These are phyloP conservation scores for Lasiosphaeris hirsuta DNA, from an alignment of 495 filamentous ascomycete genomes.

Conservation along the genomic window DNA sequence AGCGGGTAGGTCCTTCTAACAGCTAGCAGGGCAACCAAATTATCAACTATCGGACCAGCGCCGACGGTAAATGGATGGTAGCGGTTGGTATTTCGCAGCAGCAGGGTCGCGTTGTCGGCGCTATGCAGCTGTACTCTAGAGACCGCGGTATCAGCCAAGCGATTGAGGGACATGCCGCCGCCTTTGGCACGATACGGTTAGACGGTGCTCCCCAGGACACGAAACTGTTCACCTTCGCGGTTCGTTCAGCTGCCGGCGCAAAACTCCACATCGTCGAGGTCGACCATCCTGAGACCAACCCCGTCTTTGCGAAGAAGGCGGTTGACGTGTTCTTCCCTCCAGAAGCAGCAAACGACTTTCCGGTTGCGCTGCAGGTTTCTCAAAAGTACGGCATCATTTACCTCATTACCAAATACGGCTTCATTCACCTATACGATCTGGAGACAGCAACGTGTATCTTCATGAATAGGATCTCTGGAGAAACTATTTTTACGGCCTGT, in stretches of 20 bases:
- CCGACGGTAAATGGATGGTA: conserved; percentile 97
- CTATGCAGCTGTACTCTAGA: conserved; percentile 94
- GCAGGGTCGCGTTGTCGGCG: conserved; percentile 87
- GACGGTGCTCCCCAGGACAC: conserved; percentile 88
- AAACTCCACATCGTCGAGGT: conserved; percentile 99
- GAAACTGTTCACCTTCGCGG: conserved; percentile 94
- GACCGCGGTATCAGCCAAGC: conserved; percentile 95
- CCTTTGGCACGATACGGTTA: conserved; percentile 84
- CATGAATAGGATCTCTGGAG: conserved; percentile 99
- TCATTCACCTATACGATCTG: conserved; percentile 97
- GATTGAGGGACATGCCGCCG: conserved; percentile 95
- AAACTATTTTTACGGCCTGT: conserved; percentile 96
- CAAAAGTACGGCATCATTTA: conserved; percentile 94
- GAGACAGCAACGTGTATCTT: conserved; percentile 97
- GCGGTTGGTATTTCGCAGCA: conserved; percentile 93
- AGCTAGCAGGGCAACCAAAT: conserved; percentile 80
- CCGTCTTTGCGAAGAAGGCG: conserved; percentile 85
- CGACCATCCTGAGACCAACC: conserved; percentile 85
- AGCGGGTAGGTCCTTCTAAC: neutral
- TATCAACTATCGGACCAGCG: conserved; percentile 97
- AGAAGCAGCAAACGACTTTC: conserved; percentile 94
- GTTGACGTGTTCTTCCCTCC: conserved; percentile 97
- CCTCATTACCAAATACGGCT: conserved; percentile 97
- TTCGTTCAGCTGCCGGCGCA: conserved; percentile 78
- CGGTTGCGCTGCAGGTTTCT: conserved; percentile 96